phyloP scores from a whole-genome alignment of 345 rosid genomes.

The Theobroma cacao region DNA sequence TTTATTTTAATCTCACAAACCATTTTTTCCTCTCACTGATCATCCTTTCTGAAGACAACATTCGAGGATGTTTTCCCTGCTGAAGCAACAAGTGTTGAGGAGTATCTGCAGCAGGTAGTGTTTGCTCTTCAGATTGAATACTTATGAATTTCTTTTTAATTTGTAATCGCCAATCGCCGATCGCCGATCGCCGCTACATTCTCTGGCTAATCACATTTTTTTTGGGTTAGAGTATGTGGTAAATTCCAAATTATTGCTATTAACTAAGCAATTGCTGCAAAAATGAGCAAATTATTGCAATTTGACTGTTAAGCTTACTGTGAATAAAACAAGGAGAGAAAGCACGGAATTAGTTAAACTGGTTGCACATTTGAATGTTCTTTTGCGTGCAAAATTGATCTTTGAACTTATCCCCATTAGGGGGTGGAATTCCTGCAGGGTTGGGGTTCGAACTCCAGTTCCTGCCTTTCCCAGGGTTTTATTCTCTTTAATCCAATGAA shows the following conservation, averaged over 20 bases:
- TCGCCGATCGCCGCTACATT: neutral
- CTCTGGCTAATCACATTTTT: neutral
- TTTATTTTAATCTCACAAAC: neutral
- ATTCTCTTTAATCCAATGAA: neutral
- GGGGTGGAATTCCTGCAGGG: neutral
- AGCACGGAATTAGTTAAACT: neutral
- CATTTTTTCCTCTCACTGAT: neutral
- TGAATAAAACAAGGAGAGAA: neutral
- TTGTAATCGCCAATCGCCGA: neutral
- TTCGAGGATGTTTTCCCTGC: constrained; percentile 98
- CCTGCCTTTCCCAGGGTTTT: neutral
- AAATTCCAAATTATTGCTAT: neutral
- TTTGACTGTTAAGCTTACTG: neutral
- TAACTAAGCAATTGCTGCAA: neutral
- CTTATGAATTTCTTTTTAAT: neutral
- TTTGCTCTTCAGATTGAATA: constrained; percentile 10
- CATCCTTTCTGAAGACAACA: constrained; percentile 51
- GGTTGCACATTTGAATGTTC: neutral
- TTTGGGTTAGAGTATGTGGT: neutral
- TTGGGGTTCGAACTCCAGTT: neutral
- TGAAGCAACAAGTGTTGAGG: constrained; percentile 93
- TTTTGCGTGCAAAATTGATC: neutral
- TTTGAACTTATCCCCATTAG: neutral
- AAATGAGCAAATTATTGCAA: neutral
- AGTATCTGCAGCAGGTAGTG: constrained; percentile 90